A percentile compares a stretch with the other conserved stretches of the same genome.
These are phyloP conservation scores for Arthonia radiata DNA, from an alignment of 495 filamentous ascomycete genomes.

Conservation along the genomic window DNA sequence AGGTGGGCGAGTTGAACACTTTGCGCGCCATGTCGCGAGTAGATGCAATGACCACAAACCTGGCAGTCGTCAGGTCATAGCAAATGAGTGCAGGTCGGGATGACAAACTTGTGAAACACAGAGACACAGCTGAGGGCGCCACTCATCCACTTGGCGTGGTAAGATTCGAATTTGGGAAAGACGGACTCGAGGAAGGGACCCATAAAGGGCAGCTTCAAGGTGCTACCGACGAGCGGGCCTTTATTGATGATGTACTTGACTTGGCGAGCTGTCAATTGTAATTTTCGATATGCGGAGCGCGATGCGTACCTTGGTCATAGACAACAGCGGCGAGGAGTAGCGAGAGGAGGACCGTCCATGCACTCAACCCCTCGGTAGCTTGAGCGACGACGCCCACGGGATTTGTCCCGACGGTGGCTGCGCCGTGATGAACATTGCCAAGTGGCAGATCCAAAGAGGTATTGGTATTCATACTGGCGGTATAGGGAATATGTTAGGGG, in stretches of 20 bases:
- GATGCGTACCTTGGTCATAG: constrained; percentile 62
- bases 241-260: constrained; percentile 72
- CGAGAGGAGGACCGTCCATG: constrained; percentile 38
- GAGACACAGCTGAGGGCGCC: constrained; percentile 87
- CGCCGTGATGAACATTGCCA: too few relatives aligned
- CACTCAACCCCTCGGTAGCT: constrained; percentile 28
- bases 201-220: constrained; percentile 79
- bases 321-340: constrained; percentile 41
- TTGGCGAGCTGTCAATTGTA: constrained; percentile 14
- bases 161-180: constrained; percentile 75
- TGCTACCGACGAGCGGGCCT: constrained; percentile 58
- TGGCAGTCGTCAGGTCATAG: constrained; percentile 14
- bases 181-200: constrained; percentile 85
- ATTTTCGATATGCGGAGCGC: neutral
- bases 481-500: too few relatives aligned
- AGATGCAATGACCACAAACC: constrained; percentile 93
- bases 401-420: too few relatives aligned
- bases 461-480: too few relatives aligned
- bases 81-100: too few relatives aligned
- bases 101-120: constrained; percentile 92
- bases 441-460: too few relatives aligned
- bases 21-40: constrained; percentile 90
- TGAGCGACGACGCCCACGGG: constrained; percentile 8
- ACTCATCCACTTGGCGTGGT: constrained; percentile 77
- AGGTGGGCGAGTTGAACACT: constrained; percentile 82